These are phyloP conservation scores for Mycena kentingensis DNA, from an alignment of 768 basidiomycete species.

Conservation along the genomic window DNA sequence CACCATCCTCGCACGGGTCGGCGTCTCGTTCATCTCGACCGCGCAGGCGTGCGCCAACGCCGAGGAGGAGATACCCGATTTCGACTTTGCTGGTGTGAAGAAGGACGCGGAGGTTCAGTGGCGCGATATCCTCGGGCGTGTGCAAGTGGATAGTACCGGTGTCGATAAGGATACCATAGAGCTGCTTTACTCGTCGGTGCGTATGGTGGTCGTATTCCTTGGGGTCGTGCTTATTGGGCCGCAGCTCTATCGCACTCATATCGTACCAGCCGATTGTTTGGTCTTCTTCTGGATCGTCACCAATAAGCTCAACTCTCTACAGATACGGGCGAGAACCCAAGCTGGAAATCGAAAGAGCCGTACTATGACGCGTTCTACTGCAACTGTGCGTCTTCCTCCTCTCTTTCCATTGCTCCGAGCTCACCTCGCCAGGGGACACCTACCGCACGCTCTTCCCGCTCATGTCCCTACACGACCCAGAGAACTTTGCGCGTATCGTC, in stretches of 20 bases:
- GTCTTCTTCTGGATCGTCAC: not conserved
- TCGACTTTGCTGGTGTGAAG: slow-evolving; percentile 55
- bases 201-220: slow-evolving; percentile 11
- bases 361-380: slow-evolving; percentile 72
- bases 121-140: slow-evolving; percentile 58
- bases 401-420: not conserved
- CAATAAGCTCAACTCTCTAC: not conserved
- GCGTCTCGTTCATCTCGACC: slow-evolving; percentile 64
- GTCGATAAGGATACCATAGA: slow-evolving; percentile 52
- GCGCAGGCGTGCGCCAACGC: slow-evolving; percentile 64
- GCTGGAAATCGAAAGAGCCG: slow-evolving; percentile 64
- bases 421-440: slow-evolving; percentile 47
- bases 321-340: slow-evolving; percentile 68
- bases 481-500: slow-evolving; percentile 58
- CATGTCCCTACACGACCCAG: slow-evolving; percentile 65
- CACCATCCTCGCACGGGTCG: slow-evolving; percentile 58
- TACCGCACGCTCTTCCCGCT: slow-evolving; percentile 63
- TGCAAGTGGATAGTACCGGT: slow-evolving; percentile 52
- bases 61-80: slow-evolving; percentile 59
- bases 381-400: slow-evolving; percentile 45
- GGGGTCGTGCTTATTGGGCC: not conserved
- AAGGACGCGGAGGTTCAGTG: slow-evolving; percentile 47
- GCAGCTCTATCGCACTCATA: slow-evolving; percentile 61
- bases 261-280: slow-evolving; percentile 66
- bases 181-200: slow-evolving; percentile 61